Evolutionary conservation across 164 flowering plant species (phyloP).

Genomic region (Magnolia changhungtana): DNA sequence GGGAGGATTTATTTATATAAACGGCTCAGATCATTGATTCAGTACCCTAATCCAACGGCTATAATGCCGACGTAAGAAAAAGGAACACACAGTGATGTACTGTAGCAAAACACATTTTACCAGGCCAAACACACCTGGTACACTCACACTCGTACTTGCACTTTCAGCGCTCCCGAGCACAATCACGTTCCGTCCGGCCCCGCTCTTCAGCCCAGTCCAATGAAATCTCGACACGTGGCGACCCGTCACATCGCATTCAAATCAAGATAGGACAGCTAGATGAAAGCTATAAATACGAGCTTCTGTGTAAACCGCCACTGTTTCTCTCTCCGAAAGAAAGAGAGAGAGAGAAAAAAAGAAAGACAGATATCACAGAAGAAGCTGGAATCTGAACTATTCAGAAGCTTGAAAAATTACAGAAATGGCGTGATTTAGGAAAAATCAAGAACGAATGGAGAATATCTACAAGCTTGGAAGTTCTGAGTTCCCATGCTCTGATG

Average conservation of each 20-base stretch:
- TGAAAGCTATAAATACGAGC: slow-evolving; percentile 6
- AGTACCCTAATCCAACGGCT: background rate
- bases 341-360: background rate
- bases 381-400: background rate
- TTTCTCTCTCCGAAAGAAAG: background rate
- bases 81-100: background rate
- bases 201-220: background rate
- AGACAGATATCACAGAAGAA: background rate
- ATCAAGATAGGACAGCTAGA: background rate
- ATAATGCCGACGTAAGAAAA: background rate
- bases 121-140: background rate
- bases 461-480: slow-evolving; percentile 26
- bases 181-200: slow-evolving; percentile 2
- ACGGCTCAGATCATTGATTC: background rate
- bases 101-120: background rate
- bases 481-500: slow-evolving; percentile 24
- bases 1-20: no score
- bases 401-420: background rate
- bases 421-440: background rate
- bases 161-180: background rate
- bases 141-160: background rate
- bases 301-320: background rate
- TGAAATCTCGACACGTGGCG: background rate
- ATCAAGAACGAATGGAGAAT: slow-evolving; percentile 44
- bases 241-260: slow-evolving; percentile 14